phyloP scores from a whole-genome alignment of 768 basidiomycete species.

The Kwoniella pini region DNA sequence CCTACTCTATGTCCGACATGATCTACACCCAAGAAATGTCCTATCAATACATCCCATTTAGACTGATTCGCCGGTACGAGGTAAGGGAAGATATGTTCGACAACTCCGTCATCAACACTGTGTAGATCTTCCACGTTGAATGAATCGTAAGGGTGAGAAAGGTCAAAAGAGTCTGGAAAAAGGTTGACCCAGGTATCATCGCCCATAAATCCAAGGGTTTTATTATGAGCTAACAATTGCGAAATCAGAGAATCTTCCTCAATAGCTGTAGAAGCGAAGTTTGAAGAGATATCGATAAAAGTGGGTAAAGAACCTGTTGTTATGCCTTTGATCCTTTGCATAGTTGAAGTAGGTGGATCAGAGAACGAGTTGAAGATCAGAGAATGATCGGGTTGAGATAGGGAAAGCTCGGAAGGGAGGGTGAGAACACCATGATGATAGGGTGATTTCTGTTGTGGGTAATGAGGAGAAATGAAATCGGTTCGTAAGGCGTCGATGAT shows the following conservation, averaged over 20 bases:
- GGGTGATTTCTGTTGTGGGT: slow-evolving; percentile 50
- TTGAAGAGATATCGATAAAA: slow-evolving; percentile 89
- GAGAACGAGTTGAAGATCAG: slow-evolving; percentile 86
- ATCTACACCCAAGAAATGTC: slow-evolving; percentile 93
- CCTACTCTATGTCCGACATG: slow-evolving; percentile 95
- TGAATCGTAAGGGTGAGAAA: slow-evolving; percentile 85
- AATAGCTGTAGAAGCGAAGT: slow-evolving; percentile 84
- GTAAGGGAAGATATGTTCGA: slow-evolving; percentile 76
- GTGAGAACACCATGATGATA: slow-evolving; percentile 81
- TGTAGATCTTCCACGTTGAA: slow-evolving; percentile 99
- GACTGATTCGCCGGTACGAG: slow-evolving; percentile 57
- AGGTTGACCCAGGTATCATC: slow-evolving; percentile 96
- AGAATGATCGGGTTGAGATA: slow-evolving; percentile 66
- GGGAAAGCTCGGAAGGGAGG: slow-evolving; percentile 72
- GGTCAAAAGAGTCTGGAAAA: slow-evolving; percentile 78
- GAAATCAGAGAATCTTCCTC: slow-evolving; percentile 83
- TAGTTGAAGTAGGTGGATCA: slow-evolving; percentile 91
- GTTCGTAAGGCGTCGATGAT: slow-evolving; percentile 91
- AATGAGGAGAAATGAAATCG: slow-evolving; percentile 76
- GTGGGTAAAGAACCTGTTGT: slow-evolving; percentile 95
- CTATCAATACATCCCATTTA: slow-evolving; percentile 83
- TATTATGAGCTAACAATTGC: slow-evolving; percentile 61
- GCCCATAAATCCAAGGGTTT: slow-evolving; percentile 82
- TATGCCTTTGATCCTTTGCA: slow-evolving; percentile 91
- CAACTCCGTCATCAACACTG: slow-evolving; percentile 89